Conservation (phyloP, 2,329 filamentous ascomycete genomes). For the Gremmenia infestans region DNA sequence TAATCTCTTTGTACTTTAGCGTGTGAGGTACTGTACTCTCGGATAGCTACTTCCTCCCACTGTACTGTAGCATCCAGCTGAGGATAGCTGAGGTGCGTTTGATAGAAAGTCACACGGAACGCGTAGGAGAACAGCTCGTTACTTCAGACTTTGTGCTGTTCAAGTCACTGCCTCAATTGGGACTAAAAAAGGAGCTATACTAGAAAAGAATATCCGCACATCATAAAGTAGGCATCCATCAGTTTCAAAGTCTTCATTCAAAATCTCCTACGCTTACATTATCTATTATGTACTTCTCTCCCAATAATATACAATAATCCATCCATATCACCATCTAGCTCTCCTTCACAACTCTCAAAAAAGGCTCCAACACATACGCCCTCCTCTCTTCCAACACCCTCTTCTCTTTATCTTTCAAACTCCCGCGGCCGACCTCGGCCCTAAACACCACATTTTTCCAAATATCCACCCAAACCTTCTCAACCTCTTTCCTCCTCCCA, state of each 20-base stretch:
- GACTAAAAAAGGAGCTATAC: too few relatives aligned
- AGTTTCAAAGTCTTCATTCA: too few relatives aligned
- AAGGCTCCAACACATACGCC: conserved; percentile 64
- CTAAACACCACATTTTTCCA: conserved; percentile 59
- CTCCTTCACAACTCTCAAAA: conserved; percentile 39
- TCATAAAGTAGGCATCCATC: not conserved
- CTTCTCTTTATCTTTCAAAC: conserved; percentile 49
- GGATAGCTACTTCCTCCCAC: too few relatives aligned
- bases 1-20: too few relatives aligned
- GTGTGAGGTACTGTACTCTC: too few relatives aligned
- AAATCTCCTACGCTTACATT: not conserved
- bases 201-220: too few relatives aligned
- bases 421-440: conserved; percentile 33
- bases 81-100: too few relatives aligned
- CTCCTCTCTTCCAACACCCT: conserved; percentile 59
- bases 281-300: not conserved
- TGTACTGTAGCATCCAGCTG: too few relatives aligned
- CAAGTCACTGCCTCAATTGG: not conserved
- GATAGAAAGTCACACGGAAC: too few relatives aligned
- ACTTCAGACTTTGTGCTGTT: not conserved
- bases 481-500: conserved; percentile 53
- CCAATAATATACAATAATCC: not conserved
- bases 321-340: not conserved
- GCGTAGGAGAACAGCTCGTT: too few relatives aligned
- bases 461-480: conserved; percentile 58